A percentile compares a stretch with the other conserved stretches of the same genome.
These are phyloP conservation scores for Jaenimonas drosophilae DNA, from an alignment of 208 protist genomes.

Conservation along the genomic window DNA sequence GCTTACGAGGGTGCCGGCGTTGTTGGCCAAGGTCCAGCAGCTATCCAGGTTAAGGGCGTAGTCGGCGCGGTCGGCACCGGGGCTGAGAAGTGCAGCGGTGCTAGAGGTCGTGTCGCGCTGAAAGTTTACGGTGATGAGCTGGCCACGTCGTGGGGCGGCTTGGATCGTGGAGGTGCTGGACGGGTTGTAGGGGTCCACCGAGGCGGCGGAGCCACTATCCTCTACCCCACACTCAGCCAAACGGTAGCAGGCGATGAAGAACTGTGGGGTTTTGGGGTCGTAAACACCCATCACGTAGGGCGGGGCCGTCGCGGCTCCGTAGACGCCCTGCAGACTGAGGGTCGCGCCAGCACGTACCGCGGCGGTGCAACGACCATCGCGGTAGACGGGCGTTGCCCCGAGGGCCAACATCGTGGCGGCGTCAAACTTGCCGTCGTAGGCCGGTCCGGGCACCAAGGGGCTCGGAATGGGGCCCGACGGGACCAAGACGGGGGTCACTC, in stretches of 20 bases:
- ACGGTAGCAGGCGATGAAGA: slow-evolving; percentile 66
- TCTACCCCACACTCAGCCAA: slow-evolving; percentile 45
- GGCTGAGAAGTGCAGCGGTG: slow-evolving; percentile 27
- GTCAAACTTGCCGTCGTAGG: slow-evolving; percentile 65
- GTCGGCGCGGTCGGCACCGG: slow-evolving; percentile 41
- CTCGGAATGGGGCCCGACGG: slow-evolving; percentile 33
- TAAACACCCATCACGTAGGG: slow-evolving; percentile 52
- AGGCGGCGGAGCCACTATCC: slow-evolving; percentile 43
- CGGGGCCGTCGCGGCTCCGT: slow-evolving; percentile 8
- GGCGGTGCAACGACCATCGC: slow-evolving; percentile 52
- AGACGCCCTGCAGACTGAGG: slow-evolving; percentile 21
- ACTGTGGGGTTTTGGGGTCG: slow-evolving; percentile 29
- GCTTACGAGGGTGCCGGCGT: slow-evolving; percentile 24
- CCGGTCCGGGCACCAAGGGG: slow-evolving; percentile 37
- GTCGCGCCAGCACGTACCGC: slow-evolving; percentile 16
- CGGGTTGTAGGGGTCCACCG: slow-evolving; percentile 54
- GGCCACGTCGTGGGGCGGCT: slow-evolving; percentile 42
- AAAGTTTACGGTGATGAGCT: slow-evolving; percentile 63
- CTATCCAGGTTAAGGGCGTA: slow-evolving; percentile 36
- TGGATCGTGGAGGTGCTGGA: slow-evolving; percentile 16
- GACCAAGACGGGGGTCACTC: slow-evolving; percentile 8
- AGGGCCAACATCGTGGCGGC: slow-evolving; percentile 27
- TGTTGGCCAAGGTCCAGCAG: slow-evolving; percentile 55
- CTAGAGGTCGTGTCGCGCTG: slow-evolving; percentile 24
- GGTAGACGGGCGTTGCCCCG: slow-evolving; percentile 20